Percentiles rank a stretch among this genome's conserved stretches.
phyloP scores from a whole-genome alignment of 2,329 filamentous ascomycete species.

The Neofusicoccum parvum region DNA sequence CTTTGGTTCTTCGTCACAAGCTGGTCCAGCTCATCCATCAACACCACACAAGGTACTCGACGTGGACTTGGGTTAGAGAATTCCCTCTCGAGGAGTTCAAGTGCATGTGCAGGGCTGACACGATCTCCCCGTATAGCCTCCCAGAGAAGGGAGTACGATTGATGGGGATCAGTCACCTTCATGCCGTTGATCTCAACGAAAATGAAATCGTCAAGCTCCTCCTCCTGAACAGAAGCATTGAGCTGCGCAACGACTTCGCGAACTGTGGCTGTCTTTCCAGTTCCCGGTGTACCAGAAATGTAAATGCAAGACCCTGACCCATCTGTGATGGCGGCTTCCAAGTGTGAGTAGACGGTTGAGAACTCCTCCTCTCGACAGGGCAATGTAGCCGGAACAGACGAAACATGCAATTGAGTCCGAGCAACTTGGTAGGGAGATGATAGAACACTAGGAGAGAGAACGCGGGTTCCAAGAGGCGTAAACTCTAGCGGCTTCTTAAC shows the following conservation, averaged over 20 bases:
- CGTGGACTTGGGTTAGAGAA: slow-evolving; percentile 90
- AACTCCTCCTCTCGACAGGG: slow-evolving; percentile 94
- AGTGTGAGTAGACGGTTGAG: slow-evolving; percentile 84
- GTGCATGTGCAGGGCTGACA: slow-evolving; percentile 85
- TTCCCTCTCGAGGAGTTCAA: slow-evolving; percentile 88
- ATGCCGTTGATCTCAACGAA: slow-evolving; percentile 99
- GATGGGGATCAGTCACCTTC: slow-evolving; percentile 98
- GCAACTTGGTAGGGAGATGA: slow-evolving; percentile 91
- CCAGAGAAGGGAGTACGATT: slow-evolving; percentile 94
- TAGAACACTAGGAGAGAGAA: slow-evolving; percentile 75
- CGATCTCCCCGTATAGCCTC: slow-evolving; percentile 92
- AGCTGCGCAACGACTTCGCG: slow-evolving; percentile 89
- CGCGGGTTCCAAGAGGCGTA: slow-evolving; percentile 87
- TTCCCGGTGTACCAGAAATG: slow-evolving; percentile 97
- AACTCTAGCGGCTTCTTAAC: slow-evolving; percentile 92
- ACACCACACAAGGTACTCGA: slow-evolving; percentile 88
- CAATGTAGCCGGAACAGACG: slow-evolving; percentile 83
- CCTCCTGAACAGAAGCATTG: slow-evolving; percentile 81
- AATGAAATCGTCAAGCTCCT: slow-evolving; percentile 97
- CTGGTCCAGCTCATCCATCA: slow-evolving; percentile 99
- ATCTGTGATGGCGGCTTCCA: slow-evolving; percentile 91
- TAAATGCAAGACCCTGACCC: slow-evolving; percentile 96
- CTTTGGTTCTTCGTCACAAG: slow-evolving; percentile 97
- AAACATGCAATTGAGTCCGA: slow-evolving; percentile 85
- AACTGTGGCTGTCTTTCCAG: slow-evolving; percentile 95